Evolutionary conservation across 2,329 filamentous ascomycete genomes (phyloP).

Genomic region (Drechslerella dactyloides): DNA sequence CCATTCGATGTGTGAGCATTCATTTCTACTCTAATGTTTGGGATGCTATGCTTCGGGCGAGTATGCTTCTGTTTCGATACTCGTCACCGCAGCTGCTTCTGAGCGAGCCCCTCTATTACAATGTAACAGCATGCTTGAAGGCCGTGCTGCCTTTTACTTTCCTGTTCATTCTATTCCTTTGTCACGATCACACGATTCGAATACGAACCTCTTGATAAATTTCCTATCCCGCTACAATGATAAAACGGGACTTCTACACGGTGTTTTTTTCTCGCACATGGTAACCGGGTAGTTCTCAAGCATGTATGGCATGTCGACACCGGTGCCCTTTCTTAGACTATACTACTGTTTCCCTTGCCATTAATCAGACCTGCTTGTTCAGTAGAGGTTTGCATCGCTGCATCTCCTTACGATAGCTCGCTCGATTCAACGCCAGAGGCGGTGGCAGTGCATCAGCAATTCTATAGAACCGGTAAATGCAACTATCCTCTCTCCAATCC

Average conservation of each 20-base stretch:
- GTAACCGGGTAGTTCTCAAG: not conserved
- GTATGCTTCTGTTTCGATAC: constrained; percentile 35
- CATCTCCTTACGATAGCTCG: not conserved
- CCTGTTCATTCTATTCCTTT: constrained; percentile 17
- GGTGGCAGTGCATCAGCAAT: too few relatives aligned
- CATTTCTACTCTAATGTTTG: constrained; percentile 14
- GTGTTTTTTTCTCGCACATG: not conserved
- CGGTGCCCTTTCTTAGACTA: too few relatives aligned
- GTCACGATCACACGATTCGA: constrained; percentile 6
- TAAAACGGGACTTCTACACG: constrained; percentile 29
- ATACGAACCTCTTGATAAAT: constrained; percentile 17
- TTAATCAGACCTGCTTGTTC: too few relatives aligned
- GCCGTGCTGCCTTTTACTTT: constrained; percentile 30
- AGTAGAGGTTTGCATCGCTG: not conserved
- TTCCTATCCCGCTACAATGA: constrained; percentile 35
- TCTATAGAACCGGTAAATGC: not conserved
- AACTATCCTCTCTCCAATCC: not conserved
- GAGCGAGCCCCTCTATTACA: constrained; percentile 16
- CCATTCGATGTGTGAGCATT: constrained; percentile 11
- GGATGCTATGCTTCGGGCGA: constrained; percentile 37
- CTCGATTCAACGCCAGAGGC: too few relatives aligned
- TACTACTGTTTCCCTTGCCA: too few relatives aligned
- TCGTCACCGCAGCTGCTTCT: constrained; percentile 13
- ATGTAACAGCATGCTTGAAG: constrained; percentile 32
- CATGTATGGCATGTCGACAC: too few relatives aligned